Conservation (phyloP, 306 rosid genomes). For the Sicyos edulis region DNA sequence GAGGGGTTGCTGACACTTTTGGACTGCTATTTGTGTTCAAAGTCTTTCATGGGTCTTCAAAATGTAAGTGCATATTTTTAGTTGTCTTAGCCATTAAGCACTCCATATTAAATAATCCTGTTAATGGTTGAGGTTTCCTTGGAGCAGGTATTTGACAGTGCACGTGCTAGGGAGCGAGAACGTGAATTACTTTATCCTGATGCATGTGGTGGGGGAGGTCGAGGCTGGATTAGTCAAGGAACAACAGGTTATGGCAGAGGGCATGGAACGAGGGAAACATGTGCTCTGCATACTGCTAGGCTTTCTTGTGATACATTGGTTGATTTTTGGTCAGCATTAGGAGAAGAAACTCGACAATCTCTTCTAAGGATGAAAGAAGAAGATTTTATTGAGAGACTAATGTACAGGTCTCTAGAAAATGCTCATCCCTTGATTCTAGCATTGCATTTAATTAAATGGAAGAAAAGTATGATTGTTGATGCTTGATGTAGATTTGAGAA, state of each 20-base stretch:
- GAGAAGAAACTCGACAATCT: slow-evolving; percentile 91
- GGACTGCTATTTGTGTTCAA: slow-evolving; percentile 78
- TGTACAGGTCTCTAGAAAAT: slow-evolving; percentile 78
- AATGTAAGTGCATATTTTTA: slow-evolving; percentile 45
- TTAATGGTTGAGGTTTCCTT: slow-evolving; percentile 31
- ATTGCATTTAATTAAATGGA: slow-evolving; percentile 30
- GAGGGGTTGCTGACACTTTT: slow-evolving; percentile 80
- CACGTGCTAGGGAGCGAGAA: slow-evolving; percentile 93
- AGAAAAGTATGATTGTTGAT: slow-evolving; percentile 9
- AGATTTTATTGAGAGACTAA: slow-evolving; percentile 96
- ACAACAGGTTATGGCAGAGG: slow-evolving; percentile 81
- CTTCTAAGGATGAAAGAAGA: slow-evolving; percentile 98
- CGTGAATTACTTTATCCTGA: slow-evolving; percentile 96
- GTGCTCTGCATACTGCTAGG: slow-evolving; percentile 95
- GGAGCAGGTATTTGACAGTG: slow-evolving; percentile 87
- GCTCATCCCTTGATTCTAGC: slow-evolving; percentile 21
- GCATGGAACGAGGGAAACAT: slow-evolving; percentile 92
- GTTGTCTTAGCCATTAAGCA: neutral
- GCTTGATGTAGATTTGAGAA: neutral
- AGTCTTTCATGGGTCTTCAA: slow-evolving; percentile 73
- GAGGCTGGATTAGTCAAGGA: slow-evolving; percentile 99
- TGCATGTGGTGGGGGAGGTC: slow-evolving; percentile 99
- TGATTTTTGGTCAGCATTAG: slow-evolving; percentile 97
- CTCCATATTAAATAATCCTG: neutral
- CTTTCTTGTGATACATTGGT: slow-evolving; percentile 95